Conservation (phyloP, 768 basidiomycete species). For the Termitomyces sp. region DNA sequence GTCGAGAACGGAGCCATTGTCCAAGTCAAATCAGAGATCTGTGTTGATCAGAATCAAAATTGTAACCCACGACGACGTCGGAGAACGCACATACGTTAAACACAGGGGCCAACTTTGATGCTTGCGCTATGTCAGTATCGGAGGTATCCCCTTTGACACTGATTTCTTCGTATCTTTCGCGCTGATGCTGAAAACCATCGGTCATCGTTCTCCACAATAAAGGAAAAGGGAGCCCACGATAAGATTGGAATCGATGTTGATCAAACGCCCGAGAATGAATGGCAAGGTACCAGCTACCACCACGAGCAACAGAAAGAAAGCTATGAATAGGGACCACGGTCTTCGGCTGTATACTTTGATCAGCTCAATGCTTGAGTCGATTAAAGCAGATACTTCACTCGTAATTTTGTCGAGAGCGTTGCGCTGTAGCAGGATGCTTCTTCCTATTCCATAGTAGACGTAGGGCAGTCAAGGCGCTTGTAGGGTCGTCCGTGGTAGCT, state of each 20-base stretch:
- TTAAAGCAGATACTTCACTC: constrained; percentile 25
- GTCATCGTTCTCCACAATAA: neutral
- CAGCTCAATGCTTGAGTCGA: neutral
- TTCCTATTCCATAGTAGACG: constrained; percentile 30
- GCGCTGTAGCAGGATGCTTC: constrained; percentile 27
- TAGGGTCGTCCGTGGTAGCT: constrained; percentile 23
- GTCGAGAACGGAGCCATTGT: constrained; percentile 32
- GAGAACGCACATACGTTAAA: constrained; percentile 22
- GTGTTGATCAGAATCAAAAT: no score
- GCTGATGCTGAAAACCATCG: constrained; percentile 25
- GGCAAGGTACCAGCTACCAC: constrained; percentile 22
- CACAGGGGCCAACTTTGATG: constrained; percentile 18
- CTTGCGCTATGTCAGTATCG: constrained; percentile 26
- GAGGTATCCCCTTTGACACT: constrained; percentile 29
- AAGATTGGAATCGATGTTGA: constrained; percentile 26
- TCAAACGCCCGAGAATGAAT: constrained; percentile 32
- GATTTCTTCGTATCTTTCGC: constrained; percentile 27
- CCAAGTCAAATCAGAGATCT: constrained; percentile 33
- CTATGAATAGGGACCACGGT: constrained; percentile 31
- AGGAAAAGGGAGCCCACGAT: constrained; percentile 18
- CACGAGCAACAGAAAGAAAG: constrained; percentile 32
- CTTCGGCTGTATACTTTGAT: constrained; percentile 21
- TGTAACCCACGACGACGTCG: neutral
- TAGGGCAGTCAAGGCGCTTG: constrained; percentile 24
- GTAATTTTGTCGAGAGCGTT: constrained; percentile 24